Base-by-base conservation (phyloP, 768 basidiomycete species). In the Panaeolus papilionaceus region DNA sequence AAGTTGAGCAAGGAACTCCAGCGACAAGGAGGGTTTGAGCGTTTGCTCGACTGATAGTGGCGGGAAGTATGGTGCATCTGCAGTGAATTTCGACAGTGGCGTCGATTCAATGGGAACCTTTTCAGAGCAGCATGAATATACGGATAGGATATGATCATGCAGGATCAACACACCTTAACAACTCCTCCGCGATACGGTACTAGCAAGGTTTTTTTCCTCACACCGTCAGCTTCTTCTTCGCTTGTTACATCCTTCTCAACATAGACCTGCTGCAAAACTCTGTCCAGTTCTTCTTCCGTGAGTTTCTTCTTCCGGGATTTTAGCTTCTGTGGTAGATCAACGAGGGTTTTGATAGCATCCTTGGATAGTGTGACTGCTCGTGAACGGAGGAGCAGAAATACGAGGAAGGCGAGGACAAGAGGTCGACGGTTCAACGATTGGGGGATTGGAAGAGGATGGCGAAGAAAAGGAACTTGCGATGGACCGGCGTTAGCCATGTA, bases 181-280 rank as follows among this genome's bases (percentile, higher is more conserved):
- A 94, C 77, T 54, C 84, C 77, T 39, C 89, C 88, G 26, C 85
- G 79, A 73, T 90, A 89, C 1, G 89, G 91, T 5, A 92, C 88
- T 1, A 90, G 82, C n/a, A 93, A 77, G 4, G 83, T 87, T 74
- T 88, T 88, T 16, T 58, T 58, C 33, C 54, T 37, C 18, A 83
- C 83, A 3, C 90, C 91, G 70, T 87, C 85, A 2, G 81, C 74
- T 65, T 86, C 84, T 16, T 58, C 54, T 58, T 28, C 54, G 14
- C 12, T 28, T 7, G 54, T 58, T 23, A 58, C 54, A 58, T 58
- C 54, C 28, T 58, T 58, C 38, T 86, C 82, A 18, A 86, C 77
- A 73, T 93, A 94, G 33, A 93, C 79, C 71, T 88, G 83, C 75
- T 90, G 87, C 58, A 91, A 72, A 20, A 87, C 83, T 54, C 79